Evolutionary conservation across 176 grass and related monocot genomes (phyloP).

Genomic region (Hordeum marinum): DNA sequence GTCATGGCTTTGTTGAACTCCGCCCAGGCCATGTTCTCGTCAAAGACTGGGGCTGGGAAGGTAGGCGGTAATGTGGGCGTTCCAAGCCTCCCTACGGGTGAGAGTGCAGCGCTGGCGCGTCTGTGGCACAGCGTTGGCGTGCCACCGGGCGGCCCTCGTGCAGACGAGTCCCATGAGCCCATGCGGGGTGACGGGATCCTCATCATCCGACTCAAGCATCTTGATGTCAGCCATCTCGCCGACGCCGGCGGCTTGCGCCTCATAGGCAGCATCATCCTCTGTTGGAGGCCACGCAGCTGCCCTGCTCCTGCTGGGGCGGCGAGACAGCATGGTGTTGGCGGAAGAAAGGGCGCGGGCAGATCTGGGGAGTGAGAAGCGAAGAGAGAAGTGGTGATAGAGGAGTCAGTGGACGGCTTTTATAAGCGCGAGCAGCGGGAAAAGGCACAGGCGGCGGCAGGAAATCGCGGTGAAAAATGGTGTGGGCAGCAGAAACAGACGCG

Average conservation of each 20-base stretch:
- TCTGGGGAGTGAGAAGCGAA: background rate
- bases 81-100: background rate
- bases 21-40: background rate
- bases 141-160: background rate
- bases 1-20: background rate
- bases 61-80: background rate
- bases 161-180: background rate
- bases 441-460: background rate
- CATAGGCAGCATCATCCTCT: background rate
- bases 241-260: background rate
- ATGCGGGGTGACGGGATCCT: background rate
- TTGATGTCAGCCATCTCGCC: background rate
- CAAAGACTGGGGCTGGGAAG: background rate
- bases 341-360: background rate
- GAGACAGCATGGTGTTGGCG: background rate
- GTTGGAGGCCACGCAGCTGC: background rate
- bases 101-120: background rate
- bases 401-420: background rate
- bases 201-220: background rate
- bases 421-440: background rate
- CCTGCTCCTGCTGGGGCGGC: background rate
- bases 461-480: background rate
- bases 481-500: background rate
- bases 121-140: background rate
- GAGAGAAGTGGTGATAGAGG: background rate